Evolutionary conservation across 2,329 filamentous ascomycete species (phyloP).

Genomic region (Chalaropsis ovoidea): DNA sequence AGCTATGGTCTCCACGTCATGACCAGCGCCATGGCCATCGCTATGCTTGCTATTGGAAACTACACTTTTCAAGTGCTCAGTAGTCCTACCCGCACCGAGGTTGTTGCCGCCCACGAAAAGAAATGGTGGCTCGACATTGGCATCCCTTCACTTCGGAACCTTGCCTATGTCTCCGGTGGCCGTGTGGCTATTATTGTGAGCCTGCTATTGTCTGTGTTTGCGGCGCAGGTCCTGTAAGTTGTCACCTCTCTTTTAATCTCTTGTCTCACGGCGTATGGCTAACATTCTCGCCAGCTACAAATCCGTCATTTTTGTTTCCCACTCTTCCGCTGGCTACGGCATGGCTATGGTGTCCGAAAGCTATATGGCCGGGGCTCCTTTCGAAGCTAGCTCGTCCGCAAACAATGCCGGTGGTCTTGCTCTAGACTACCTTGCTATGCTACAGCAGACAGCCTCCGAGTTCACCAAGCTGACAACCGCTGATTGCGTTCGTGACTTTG

Average conservation of each 20-base stretch:
- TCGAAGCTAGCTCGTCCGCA: conserved; percentile 32
- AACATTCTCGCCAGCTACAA: conserved; percentile 35
- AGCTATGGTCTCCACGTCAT: conserved; percentile 37
- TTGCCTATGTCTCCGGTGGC: conserved; percentile 36
- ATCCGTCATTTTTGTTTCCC: conserved; percentile 40
- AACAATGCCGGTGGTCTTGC: conserved; percentile 31
- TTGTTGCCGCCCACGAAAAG: conserved; percentile 39
- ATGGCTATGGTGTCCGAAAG: conserved; percentile 33
- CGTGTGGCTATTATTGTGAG: conserved; percentile 35
- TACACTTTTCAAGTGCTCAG: conserved; percentile 46
- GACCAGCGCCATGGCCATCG: conserved; percentile 38
- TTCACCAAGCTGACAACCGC: conserved; percentile 31
- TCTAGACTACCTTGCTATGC: conserved; percentile 29
- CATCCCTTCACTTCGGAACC: conserved; percentile 43
- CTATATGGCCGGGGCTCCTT: conserved; percentile 34
- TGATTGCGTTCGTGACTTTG: conserved; percentile 32
- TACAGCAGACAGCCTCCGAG: conserved; percentile 30
- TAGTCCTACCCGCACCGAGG: conserved; percentile 43
- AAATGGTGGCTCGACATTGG: conserved; percentile 46
- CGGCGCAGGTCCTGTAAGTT: conserved; percentile 43
- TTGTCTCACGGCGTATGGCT: conserved; percentile 22
- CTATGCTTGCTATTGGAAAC: conserved; percentile 41
- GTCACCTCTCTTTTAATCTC: background rate
- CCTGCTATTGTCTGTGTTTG: conserved; percentile 37
- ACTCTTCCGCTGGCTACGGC: conserved; percentile 32